Base-by-base conservation (phyloP, 2,329 filamentous ascomycete species). In the Zasmidium cellare region DNA sequence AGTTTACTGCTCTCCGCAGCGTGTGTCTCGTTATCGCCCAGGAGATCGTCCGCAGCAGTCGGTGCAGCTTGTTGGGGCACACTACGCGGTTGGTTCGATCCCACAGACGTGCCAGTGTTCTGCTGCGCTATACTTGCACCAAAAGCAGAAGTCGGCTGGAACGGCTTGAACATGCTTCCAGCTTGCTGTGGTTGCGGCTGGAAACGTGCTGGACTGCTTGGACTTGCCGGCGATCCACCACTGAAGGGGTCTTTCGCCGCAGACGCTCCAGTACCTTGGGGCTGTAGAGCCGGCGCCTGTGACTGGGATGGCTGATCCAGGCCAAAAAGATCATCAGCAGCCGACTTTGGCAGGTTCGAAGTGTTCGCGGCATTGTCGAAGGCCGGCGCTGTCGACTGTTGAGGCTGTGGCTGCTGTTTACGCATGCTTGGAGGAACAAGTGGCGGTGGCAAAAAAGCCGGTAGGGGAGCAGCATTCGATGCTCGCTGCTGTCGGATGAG, bases 261-360 rank as follows among this genome's bases (percentile, higher is more conserved):
- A 14, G 91, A 92, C 25, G 89, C 88, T 51, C 91, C 91, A 20
- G 92, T 93, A 3, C 86, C 86, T 70, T 90, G 82, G 65, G 89
- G 86, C 38, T 83, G 76, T 51, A 87, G 83, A 9, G 84, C 79
- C 18, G 83, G 77, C 65, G 69, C 79, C 14, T 75, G 67, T 16
- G 77, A 72, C 19, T 79, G 72, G n/a, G 82, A 77, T 57, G 87
- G 84, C 16, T 91, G 86, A 72, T 97, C 93, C 19, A 99, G 82
- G 1, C 92, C 93, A 70, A 99, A 97, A 16, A 99, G 79, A 74
- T 99, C 94, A 60, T 99, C 93, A 11, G 96, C 83, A 46, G 93
- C 92, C 54, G 93, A 94, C 67, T 90, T 92, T 3, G 87, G 84
- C 58, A 80, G 72, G 35, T 73, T 71, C 9, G 78, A 75, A 3